Conservation (phyloP, 164 flowering plant species). For the Brasenia schreberi region DNA sequence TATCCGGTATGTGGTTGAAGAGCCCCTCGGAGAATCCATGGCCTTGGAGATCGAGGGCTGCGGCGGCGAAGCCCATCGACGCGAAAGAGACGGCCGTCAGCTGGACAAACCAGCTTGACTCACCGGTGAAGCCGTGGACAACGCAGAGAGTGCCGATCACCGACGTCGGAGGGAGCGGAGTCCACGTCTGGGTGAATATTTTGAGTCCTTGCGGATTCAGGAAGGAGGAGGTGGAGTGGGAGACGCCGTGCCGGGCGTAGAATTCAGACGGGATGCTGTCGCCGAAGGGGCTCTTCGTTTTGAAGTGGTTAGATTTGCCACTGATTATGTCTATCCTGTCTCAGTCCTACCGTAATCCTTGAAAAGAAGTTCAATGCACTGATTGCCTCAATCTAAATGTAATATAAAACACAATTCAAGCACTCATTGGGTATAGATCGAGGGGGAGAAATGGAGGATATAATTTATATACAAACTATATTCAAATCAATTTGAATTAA, state of each 20-base stretch:
- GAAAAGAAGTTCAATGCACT: no score
- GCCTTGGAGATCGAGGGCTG: constrained; percentile 93
- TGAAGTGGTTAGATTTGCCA: no score
- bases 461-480: no score
- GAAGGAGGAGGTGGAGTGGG: constrained; percentile 53
- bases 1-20: constrained; percentile 64
- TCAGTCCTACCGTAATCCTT: no score
- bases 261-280: constrained; percentile 38
- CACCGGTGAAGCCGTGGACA: constrained; percentile 87
- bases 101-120: constrained; percentile 71
- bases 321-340: no score
- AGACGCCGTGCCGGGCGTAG: constrained; percentile 60
- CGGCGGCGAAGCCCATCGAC: constrained; percentile 55
- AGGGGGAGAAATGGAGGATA: no score
- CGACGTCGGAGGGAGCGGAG: constrained; percentile 40
- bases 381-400: no score
- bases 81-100: constrained; percentile 70
- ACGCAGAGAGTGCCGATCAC: constrained; percentile 43
- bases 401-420: no score
- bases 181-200: constrained; percentile 89
- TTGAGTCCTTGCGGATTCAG: constrained; percentile 59
- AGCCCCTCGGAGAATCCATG: constrained; percentile 63
- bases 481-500: no score
- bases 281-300: constrained; percentile 54
- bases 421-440: no score